Base-by-base conservation (phyloP, 345 rosid species). In the Eucalyptus sp. region DNA sequence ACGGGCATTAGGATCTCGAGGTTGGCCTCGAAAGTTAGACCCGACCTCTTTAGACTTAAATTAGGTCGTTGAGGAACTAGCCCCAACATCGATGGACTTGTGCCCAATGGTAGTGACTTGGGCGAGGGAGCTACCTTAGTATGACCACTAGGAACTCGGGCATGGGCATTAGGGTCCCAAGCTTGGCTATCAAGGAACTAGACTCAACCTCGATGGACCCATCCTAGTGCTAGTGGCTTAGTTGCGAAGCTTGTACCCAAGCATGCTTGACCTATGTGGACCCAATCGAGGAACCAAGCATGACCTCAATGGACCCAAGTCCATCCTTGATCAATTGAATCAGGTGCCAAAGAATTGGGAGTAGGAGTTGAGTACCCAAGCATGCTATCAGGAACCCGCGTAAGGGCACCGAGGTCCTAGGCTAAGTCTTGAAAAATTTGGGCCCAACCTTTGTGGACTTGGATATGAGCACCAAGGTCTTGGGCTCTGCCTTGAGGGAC, bases 381-480 rank as follows among this genome's bases (percentile, higher is more conserved):
- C 27, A 56, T 56, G 29, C 29, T 2, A 56, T 56, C 0, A 5
- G 0, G 13, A 24, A 22, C 13, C 1, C 29, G 0, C 6, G 0
- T 10, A 56, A 56, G 13, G 62, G 62, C 29, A 24, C 6, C 1
- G 3, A 24, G 6, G 62, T 56, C 20, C 13, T 56, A 56, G 62
- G 62, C 29, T 56, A 22, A 24, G 62, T 22, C 13, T 9, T 24
- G 27, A 56, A 10, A 10, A 24, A 10, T 13, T 56, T 56, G 29
- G 29, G 29, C 6, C 62, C 29, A 56, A 56, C 29, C 62, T 56
- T 56, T 56, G 62, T 56, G 62, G 62, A 56, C 29, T 24, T 56
- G 29, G 12, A 10, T 29, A 56, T 24, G 62, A 56, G 62, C 13
- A 56, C 29, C 12, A 56, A 10, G 62, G 62, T 56, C 29, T 56